Conservation (phyloP, 192 early-diverging fungal species). For the Backusella circina region DNA sequence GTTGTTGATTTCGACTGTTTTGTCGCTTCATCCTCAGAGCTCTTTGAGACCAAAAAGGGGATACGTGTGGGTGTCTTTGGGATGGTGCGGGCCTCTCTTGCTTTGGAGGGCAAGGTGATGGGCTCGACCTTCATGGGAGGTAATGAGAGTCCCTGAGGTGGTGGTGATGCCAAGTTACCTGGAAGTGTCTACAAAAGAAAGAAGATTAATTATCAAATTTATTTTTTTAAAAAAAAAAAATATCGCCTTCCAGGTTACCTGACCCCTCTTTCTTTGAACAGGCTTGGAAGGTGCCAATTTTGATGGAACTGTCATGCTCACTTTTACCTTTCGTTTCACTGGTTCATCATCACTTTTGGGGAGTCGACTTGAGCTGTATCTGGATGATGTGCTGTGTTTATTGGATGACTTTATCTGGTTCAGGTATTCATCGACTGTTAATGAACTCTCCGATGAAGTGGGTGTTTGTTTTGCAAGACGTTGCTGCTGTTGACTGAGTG, state of each 20-base stretch:
- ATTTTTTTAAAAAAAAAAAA: not conserved
- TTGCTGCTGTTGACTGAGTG: not conserved
- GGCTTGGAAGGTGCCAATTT: not conserved
- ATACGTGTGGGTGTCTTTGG: conserved; percentile 14
- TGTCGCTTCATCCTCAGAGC: conserved; percentile 8
- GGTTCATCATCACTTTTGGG: not conserved
- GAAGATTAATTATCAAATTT: not conserved
- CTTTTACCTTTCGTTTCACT: conserved; percentile 8
- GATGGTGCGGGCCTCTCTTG: not conserved
- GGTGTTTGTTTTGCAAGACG: not conserved
- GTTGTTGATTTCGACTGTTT: not conserved
- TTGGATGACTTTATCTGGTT: not conserved
- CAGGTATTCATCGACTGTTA: not conserved
- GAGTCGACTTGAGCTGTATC: not conserved
- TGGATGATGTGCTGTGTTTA: not conserved
- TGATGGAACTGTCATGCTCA: conserved; percentile 2
- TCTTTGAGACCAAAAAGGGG: conserved; percentile 1
- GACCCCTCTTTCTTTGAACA: conserved; percentile 12
- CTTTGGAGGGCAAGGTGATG: not conserved
- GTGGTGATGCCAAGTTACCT: conserved; percentile 1
- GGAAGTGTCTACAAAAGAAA: conserved; percentile 12
- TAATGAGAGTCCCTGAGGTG: conserved; percentile 1
- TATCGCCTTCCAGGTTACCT: not conserved
- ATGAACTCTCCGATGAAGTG: not conserved
- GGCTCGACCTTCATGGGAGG: conserved; percentile 21